Conservation (phyloP, 1,139 yeast species). For the Protomyces gravidus region DNA sequence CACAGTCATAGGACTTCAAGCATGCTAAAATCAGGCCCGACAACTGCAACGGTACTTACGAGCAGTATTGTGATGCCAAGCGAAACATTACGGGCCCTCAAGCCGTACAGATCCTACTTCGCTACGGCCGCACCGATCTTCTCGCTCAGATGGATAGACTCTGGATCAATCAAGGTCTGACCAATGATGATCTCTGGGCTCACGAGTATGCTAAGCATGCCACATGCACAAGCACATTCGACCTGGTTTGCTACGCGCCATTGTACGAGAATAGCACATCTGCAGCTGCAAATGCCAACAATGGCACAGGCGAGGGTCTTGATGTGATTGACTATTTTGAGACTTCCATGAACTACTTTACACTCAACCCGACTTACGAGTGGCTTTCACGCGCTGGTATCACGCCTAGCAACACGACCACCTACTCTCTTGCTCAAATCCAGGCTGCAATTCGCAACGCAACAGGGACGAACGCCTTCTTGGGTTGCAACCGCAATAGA, state of each 20-base stretch:
- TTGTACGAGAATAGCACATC: constrained; percentile 54
- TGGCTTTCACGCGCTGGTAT: constrained; percentile 67
- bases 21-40: constrained; percentile 55
- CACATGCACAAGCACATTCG: constrained; percentile 53
- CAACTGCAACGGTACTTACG: constrained; percentile 67
- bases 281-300: constrained; percentile 46
- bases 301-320: constrained; percentile 1
- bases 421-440: constrained; percentile 64
- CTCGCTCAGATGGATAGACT: background rate
- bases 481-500: constrained; percentile 68
- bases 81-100: constrained; percentile 38
- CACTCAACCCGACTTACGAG: constrained; percentile 63
- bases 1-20: too few species aligned
- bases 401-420: constrained; percentile 55
- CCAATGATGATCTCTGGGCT: constrained; percentile 70
- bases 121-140: constrained; percentile 63
- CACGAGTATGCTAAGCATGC: constrained; percentile 97
- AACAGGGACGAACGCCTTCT: constrained; percentile 57
- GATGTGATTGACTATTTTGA: constrained; percentile 70
- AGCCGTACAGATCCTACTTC: constrained; percentile 56
- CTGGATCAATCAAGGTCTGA: constrained; percentile 53
- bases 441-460: constrained; percentile 58
- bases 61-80: constrained; percentile 64
- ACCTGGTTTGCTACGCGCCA: constrained; percentile 66
- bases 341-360: constrained; percentile 60